These are phyloP conservation scores for Botryosphaeria dothidea DNA, from an alignment of 2,329 filamentous ascomycete genomes.

Conservation along the genomic window DNA sequence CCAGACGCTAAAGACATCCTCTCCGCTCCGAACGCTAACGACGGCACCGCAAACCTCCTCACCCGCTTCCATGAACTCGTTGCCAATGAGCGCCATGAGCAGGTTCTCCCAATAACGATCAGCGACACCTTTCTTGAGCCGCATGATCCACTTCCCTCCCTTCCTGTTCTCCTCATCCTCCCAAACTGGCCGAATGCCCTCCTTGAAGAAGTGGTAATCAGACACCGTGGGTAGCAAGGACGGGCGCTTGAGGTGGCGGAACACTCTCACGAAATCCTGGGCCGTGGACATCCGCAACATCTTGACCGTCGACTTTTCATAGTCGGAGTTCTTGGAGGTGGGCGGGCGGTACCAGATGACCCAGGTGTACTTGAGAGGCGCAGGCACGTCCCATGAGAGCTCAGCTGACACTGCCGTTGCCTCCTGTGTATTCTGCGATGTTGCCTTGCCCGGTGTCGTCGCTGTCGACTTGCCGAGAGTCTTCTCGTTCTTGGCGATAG, in stretches of 20 bases:
- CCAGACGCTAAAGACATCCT: constrained; percentile 98
- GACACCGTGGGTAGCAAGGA: constrained; percentile 87
- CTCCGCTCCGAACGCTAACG: constrained; percentile 88
- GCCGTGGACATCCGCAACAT: constrained; percentile 79
- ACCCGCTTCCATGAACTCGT: constrained; percentile 88
- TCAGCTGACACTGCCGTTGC: constrained; percentile 39
- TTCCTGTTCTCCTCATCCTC: constrained; percentile 96
- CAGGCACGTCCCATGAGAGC: constrained; percentile 43
- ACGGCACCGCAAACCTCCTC: constrained; percentile 96
- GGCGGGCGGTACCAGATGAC: constrained; percentile 97
- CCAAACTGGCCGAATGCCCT: constrained; percentile 95
- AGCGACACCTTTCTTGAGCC: constrained; percentile 94
- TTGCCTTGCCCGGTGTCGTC: constrained; percentile 1
- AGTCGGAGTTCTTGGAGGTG: constrained; percentile 95
- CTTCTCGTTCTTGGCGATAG: constrained; percentile 64
- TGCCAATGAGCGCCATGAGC: constrained; percentile 84
- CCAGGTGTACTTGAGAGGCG: constrained; percentile 80
- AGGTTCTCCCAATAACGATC: constrained; percentile 98
- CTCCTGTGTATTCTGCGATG: constrained; percentile 23
- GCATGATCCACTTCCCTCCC: constrained; percentile 96
- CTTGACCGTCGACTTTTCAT: constrained; percentile 92
- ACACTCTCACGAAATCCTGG: constrained; percentile 90
- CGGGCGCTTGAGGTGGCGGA: constrained; percentile 84
- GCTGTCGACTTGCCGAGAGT: constrained; percentile 15
- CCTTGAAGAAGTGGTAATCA: constrained; percentile 97